Conservation (phyloP, 2,329 filamentous ascomycete genomes). For the Aspergillus nomiae region DNA sequence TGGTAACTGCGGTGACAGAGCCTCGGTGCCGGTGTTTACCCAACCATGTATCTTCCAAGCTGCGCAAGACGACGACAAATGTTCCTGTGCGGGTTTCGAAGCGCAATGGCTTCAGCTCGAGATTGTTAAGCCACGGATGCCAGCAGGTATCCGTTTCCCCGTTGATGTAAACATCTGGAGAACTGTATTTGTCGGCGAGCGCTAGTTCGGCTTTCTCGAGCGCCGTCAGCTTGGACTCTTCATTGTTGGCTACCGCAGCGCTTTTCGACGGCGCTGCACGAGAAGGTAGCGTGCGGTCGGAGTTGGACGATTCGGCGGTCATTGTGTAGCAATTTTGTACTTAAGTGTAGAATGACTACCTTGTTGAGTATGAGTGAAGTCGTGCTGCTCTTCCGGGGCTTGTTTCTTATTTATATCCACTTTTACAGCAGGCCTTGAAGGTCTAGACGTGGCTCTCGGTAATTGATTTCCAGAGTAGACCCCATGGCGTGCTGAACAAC, state of each 20-base stretch:
- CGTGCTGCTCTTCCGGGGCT: too few species aligned
- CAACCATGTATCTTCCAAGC: not conserved
- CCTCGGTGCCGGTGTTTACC: not conserved
- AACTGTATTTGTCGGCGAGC: not conserved
- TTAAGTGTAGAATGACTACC: not conserved
- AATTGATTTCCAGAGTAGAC: not conserved
- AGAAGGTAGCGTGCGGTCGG: not conserved
- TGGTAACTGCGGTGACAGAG: not conserved
- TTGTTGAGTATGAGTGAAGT: too few species aligned
- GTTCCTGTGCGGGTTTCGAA: not conserved
- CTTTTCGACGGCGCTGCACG: not conserved
- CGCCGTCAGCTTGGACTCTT: not conserved
- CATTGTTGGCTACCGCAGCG: not conserved
- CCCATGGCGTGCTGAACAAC: not conserved
- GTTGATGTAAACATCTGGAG: not conserved
- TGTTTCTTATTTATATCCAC: not conserved
- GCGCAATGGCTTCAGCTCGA: not conserved
- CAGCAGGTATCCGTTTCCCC: not conserved
- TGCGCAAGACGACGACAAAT: not conserved
- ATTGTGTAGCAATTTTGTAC: not conserved
- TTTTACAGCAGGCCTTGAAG: not conserved
- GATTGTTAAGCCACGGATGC: not conserved
- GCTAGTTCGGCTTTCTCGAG: not conserved
- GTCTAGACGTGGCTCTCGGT: not conserved
- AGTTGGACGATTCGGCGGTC: not conserved